Evolutionary conservation across 305 asterid species (phyloP).

Genomic region (Solanum hybrid): DNA sequence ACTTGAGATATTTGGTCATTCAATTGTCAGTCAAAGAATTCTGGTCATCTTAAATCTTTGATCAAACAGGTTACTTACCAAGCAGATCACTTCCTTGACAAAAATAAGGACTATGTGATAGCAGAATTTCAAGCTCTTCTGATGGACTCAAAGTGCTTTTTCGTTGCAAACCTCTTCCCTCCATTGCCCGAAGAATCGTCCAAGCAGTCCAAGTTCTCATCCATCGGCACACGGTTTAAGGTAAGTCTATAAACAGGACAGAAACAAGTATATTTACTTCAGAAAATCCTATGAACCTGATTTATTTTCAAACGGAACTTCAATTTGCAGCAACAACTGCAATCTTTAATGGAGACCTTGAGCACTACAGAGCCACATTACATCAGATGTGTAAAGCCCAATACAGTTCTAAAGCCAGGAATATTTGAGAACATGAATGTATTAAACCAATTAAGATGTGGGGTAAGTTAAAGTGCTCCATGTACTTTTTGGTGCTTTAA

Average conservation of each 20-base stretch:
- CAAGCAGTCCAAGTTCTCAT: constrained; percentile 89
- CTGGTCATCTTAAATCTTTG: constrained; percentile 15
- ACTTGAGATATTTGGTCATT: not conserved
- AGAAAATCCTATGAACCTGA: constrained; percentile 13
- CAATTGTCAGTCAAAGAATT: constrained; percentile 11
- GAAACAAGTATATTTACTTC: not conserved
- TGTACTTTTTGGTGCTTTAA: constrained; percentile 1
- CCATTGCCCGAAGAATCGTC: constrained; percentile 68
- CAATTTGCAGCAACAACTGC: constrained; percentile 82
- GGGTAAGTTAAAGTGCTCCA: constrained; percentile 47
- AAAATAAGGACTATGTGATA: constrained; percentile 89
- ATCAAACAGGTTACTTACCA: constrained; percentile 74
- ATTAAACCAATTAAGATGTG: constrained; percentile 86
- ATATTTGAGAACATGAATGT: constrained; percentile 88
- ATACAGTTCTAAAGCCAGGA: constrained; percentile 82
- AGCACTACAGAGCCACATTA: constrained; percentile 96
- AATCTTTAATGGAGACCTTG: constrained; percentile 86
- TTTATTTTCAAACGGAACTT: constrained; percentile 7
- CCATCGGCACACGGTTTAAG: constrained; percentile 91
- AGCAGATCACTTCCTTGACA: constrained; percentile 93
- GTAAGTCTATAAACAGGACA: constrained; percentile 23
- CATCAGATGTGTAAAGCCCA: constrained; percentile 96
- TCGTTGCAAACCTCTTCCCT: constrained; percentile 76
- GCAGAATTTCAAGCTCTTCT: constrained; percentile 95
- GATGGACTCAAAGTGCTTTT: constrained; percentile 63